Base-by-base conservation (phyloP, 2,329 filamentous ascomycete species). In the Metarhizium rileyi region DNA sequence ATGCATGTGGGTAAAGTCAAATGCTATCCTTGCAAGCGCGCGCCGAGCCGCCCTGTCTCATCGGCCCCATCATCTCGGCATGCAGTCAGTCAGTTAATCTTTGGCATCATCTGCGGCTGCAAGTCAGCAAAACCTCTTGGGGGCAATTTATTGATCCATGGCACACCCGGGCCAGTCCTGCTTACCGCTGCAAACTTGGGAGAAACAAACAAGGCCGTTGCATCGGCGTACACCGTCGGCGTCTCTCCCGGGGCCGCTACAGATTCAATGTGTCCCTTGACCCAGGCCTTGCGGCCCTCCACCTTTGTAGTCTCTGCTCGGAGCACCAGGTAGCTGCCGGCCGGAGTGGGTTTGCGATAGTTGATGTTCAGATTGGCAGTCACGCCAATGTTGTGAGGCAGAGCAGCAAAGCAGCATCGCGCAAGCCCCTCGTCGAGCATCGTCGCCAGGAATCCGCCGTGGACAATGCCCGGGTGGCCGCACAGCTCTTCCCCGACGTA, bases 261-360 rank as follows among this genome's bases (percentile, higher is more conserved):
- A 49, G 87, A 84, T 76, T 95, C 90, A 59, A 97, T 83, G 57
- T 81, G 79, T 1, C 89, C 93, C 69, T 87, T 84, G 1, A 96
- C 89, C 89, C 89, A 96, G 12, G 90, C 91, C 72, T 97, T 97
- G 54, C 93, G 77, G 1, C 93, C 91, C 63, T 97, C 90, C 1
- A 91, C 86, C 70, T 86, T 90, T 9, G 80, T 83, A 20, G 90
- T 95, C 63, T 81, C 79, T 4, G 88, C 90, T 53, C 79, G 77
- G 51, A 98, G 70, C 41, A 95, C 87, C 27, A 94, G 72, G 62
- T 86, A 93, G 53, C 79, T 78, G 22, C 81, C 79, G 5, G 90
- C 89, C 59, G 78, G 81, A 42, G 86, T 84, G 4, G 93, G 93
- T 53, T 81, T 81, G 59, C 85, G 82, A 69, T 96, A 98, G 66